These are phyloP conservation scores for Chlamydomonas sphaeroides DNA, from an alignment of 139 green algal genomes.

Conservation along the genomic window DNA sequence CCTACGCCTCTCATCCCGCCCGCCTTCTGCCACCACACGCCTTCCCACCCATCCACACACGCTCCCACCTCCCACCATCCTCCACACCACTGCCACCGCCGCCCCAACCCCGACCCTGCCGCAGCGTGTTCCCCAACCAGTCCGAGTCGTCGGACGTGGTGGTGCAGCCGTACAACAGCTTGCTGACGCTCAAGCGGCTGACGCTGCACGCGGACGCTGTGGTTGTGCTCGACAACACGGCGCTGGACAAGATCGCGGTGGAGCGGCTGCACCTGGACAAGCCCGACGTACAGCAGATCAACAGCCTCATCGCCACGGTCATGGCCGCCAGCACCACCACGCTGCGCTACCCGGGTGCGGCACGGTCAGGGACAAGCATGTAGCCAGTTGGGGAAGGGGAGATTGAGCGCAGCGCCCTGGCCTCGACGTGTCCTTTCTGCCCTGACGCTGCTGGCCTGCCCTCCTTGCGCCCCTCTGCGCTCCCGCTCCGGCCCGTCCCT, in stretches of 20 bases:
- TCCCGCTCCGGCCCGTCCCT: no score
- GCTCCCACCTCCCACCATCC: no score
- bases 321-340: constrained; percentile 98
- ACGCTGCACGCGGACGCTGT: constrained; percentile 93
- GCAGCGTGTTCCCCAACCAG: constrained; percentile 98
- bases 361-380: no score
- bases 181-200: constrained; percentile 98
- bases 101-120: no score
- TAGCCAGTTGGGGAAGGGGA: neutral
- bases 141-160: constrained; percentile 95
- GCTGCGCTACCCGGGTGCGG: constrained; percentile 90
- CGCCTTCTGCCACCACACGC: no score
- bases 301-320: constrained; percentile 96
- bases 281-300: constrained; percentile 81
- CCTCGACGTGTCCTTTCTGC: no score
- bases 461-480: no score
- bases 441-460: no score
- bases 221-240: constrained; percentile 93
- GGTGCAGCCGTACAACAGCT: constrained; percentile 99
- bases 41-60: no score
- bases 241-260: constrained; percentile 90
- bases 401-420: no score
- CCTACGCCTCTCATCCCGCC: no score
- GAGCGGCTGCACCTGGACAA: constrained; percentile 79
- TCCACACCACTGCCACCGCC: no score